Conservation (phyloP, 2,329 filamentous ascomycete species). For the Aspergillus melleus region DNA sequence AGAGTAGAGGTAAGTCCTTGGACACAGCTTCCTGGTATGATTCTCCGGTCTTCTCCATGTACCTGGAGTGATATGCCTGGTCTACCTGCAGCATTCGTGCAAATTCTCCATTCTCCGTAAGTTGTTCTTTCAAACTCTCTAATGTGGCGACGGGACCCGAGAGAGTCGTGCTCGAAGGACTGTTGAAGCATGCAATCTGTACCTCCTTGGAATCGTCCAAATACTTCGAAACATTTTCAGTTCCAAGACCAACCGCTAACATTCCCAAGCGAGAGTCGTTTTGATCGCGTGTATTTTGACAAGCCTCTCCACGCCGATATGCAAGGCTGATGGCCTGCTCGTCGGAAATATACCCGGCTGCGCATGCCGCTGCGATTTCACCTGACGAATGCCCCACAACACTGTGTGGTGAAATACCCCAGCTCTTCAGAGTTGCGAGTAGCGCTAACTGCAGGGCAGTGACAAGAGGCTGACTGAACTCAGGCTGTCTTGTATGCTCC, state of each 20-base stretch:
- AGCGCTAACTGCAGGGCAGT: slow-evolving; percentile 21
- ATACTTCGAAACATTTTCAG: slow-evolving; percentile 6
- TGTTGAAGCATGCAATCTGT: slow-evolving; percentile 20
- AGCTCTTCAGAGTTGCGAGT: slow-evolving; percentile 8
- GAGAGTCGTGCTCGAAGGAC: slow-evolving; percentile 16
- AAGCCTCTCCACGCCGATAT: slow-evolving; percentile 42
- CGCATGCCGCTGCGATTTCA: slow-evolving; percentile 52
- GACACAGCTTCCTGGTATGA: neutral
- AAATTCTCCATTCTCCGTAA: slow-evolving; percentile 6
- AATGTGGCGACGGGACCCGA: slow-evolving; percentile 12
- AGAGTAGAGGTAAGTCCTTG: neutral
- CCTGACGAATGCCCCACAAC: slow-evolving; percentile 52
- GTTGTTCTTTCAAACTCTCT: slow-evolving; percentile 5
- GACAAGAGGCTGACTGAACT: slow-evolving; percentile 17
- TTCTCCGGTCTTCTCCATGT: slow-evolving; percentile 1
- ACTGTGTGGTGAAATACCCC: slow-evolving; percentile 6
- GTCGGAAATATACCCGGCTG: slow-evolving; percentile 43
- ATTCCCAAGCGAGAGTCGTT: slow-evolving; percentile 7
- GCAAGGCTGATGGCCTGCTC: slow-evolving; percentile 45
- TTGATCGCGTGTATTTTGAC: neutral
- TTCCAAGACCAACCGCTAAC: slow-evolving; percentile 17
- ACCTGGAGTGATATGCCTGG: slow-evolving; percentile 19
- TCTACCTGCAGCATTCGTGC: slow-evolving; percentile 17
- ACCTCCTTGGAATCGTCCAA: slow-evolving; percentile 3
- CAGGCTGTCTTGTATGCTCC: neutral